phyloP scores from a whole-genome alignment of 768 basidiomycete species.

The Calocera cornea region DNA sequence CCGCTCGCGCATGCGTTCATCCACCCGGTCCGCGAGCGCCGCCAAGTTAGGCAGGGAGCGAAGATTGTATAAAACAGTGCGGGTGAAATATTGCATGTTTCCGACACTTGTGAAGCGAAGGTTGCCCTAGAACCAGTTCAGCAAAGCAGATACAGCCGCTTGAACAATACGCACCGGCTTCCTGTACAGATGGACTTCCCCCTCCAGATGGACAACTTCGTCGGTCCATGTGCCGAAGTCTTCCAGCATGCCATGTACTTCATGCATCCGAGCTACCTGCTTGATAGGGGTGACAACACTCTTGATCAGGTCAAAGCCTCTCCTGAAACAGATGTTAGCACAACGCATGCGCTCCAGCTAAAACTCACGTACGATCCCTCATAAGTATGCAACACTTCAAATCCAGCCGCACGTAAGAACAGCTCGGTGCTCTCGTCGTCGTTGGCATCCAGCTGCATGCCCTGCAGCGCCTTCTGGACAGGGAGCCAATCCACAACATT shows the following conservation, averaged over 20 bases:
- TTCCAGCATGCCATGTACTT: slow-evolving; percentile 30
- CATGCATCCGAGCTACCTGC: slow-evolving; percentile 26
- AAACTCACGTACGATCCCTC: slow-evolving; percentile 27
- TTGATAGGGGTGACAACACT: slow-evolving; percentile 29
- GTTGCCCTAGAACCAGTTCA: not conserved
- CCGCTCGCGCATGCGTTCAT: slow-evolving; percentile 22
- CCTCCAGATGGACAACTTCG: slow-evolving; percentile 30
- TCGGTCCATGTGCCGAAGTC: slow-evolving; percentile 26
- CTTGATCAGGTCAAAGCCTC: slow-evolving; percentile 34
- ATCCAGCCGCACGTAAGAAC: slow-evolving; percentile 29
- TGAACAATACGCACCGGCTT: slow-evolving; percentile 20
- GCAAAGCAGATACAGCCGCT: not conserved
- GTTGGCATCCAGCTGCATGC: slow-evolving; percentile 13
- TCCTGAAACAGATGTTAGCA: slow-evolving; percentile 16
- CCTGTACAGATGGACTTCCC: slow-evolving; percentile 30
- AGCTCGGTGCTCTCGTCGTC: slow-evolving; percentile 23
- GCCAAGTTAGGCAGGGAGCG: slow-evolving; percentile 21
- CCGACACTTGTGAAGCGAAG: slow-evolving; percentile 16
- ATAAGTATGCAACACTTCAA: slow-evolving; percentile 32
- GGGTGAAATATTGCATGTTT: slow-evolving; percentile 24
- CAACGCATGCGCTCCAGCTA: not conserved
- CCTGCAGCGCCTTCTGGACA: slow-evolving; percentile 14
- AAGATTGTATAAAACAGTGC: slow-evolving; percentile 24
- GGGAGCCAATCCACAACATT: slow-evolving; percentile 21
- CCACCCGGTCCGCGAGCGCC: slow-evolving; percentile 23